Base-by-base conservation (phyloP, 345 rosid genomes). In the Ceriops tagal region DNA sequence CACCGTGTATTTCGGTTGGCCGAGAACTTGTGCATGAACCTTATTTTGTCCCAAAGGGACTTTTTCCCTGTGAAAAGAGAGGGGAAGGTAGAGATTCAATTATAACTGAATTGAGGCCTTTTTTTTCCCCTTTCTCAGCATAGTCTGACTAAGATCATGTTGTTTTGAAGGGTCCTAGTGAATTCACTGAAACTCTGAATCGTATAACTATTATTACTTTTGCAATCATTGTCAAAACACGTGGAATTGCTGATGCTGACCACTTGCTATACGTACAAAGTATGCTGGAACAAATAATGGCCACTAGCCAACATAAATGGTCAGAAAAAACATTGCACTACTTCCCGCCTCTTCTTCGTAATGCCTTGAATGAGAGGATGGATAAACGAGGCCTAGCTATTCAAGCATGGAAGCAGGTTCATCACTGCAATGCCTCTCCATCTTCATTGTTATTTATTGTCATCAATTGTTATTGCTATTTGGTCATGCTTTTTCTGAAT, bases 181-280 rank as follows among this genome's bases (percentile, higher is more conserved):
- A 95, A 69, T 95, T 95, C 86, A 95, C 99, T 30, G 98, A 95
- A 82, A 92, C 99, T 63, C 73, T 95, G 80, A 95, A 95, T 72
- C 89, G 99, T 66, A 73, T 89, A 74, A 92, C 93, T 22, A 71
- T 95, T 73, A 83, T 92, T 65, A 92, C 93, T 74, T 97, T 95
- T 66, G 96, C 98, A 71, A 90, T 95, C 80, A 83, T 92, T 46
- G 87, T 92, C 67, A 95, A 92, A 82, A 95, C 99, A 57, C 93
- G 99, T 35, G 99, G 99, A 73, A 90, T 92, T 70, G 89, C 99
- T 6, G 98, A 95, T 81, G 96, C 99, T 76, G 99, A 95, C 76
- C 98, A 95, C 78, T 57, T 95, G 73, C 87, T 82, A 65, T 92
- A 85, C 80, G 87, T 95, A 75, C 99, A 85, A 79, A 85, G 86